Conservation (phyloP, 257 asterid genomes). For the Solanum paucissectum region DNA sequence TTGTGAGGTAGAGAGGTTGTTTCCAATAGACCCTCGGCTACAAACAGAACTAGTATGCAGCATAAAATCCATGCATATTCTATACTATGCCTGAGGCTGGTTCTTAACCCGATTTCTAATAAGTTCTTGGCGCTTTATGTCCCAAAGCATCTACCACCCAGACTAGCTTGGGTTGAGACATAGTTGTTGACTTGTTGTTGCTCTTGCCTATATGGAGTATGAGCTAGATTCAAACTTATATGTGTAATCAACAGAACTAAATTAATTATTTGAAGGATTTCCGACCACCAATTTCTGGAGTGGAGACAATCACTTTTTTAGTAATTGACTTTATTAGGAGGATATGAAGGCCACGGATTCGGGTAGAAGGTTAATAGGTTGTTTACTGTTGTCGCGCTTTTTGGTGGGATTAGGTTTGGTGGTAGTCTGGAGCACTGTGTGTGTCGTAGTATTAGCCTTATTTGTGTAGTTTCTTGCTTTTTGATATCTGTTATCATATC, state of each 20-base stretch:
- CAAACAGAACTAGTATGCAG: background rate
- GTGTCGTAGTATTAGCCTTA: background rate
- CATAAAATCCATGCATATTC: background rate
- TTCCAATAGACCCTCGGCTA: background rate
- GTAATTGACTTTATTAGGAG: background rate
- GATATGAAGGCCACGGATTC: background rate
- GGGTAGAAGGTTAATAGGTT: background rate
- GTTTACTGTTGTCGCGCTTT: background rate
- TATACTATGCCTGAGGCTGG: background rate
- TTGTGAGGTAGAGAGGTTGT: background rate
- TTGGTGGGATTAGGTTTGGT: background rate
- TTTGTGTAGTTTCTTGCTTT: background rate
- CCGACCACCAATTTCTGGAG: background rate
- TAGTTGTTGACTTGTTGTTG: background rate
- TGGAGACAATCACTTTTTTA: background rate
- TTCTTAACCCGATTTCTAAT: background rate
- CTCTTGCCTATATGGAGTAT: background rate
- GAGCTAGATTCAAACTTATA: background rate
- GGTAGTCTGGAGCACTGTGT: background rate
- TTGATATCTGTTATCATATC: background rate
- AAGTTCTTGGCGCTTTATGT: too few species aligned
- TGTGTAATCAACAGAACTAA: background rate
- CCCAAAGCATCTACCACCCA: too few species aligned
- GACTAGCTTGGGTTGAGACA: too few species aligned
- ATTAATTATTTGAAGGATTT: background rate